Evolutionary conservation across 176 grass and related monocot species (phyloP).

Genomic region (Aegilops tauschii): DNA sequence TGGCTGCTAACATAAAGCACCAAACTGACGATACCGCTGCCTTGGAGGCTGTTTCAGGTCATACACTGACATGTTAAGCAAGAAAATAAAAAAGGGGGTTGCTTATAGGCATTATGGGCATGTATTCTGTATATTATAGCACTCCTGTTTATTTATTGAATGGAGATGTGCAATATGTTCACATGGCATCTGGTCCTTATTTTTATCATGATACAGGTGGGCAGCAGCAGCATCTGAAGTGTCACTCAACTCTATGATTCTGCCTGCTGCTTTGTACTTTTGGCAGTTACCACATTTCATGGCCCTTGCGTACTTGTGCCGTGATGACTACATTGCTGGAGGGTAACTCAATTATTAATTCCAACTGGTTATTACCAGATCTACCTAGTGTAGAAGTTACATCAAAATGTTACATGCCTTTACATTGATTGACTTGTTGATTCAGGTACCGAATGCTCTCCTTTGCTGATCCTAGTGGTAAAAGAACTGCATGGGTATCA

Average conservation of each 20-base stretch:
- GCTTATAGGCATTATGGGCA: not conserved
- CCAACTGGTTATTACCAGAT: not conserved
- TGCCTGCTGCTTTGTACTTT: conserved; percentile 84
- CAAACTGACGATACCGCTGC: too few relatives aligned
- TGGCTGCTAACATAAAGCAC: too few relatives aligned
- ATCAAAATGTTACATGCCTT: not conserved
- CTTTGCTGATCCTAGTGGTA: conserved; percentile 77
- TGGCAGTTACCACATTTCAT: conserved; percentile 99
- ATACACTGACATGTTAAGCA: too few relatives aligned
- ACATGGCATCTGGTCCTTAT: not conserved
- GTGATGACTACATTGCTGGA: conserved; percentile 80
- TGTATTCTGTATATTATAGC: not conserved
- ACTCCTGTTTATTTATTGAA: not conserved
- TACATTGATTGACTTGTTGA: conserved; percentile 22
- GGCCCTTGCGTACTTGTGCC: conserved; percentile 94
- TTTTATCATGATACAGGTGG: conserved; percentile 52
- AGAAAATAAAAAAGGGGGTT: too few relatives aligned
- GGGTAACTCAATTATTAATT: conserved; percentile 50
- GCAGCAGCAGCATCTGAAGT: conserved; percentile 76
- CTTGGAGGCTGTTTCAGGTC: too few relatives aligned
- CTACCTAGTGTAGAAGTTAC: not conserved
- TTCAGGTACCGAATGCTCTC: conserved; percentile 71
- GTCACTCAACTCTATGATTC: conserved; percentile 80
- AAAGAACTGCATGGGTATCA: conserved; percentile 80
- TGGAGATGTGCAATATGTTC: not conserved